Conservation (phyloP, 2,329 filamentous ascomycete species). For the Emergomyces africanus region DNA sequence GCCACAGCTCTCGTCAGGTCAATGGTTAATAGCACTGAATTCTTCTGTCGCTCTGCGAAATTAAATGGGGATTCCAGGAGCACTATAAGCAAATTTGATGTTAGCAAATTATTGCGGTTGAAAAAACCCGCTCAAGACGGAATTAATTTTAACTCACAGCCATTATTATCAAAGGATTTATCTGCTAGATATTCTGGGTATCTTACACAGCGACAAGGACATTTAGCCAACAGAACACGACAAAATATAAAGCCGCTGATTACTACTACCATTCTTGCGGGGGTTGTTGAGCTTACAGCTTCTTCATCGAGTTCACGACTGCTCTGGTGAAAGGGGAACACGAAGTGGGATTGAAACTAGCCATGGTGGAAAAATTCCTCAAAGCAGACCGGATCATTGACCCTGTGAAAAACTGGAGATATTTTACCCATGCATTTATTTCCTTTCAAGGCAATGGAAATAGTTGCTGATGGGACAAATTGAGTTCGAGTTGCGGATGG, state of each 20-base stretch:
- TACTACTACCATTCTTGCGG: background rate
- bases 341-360: conserved; percentile 12
- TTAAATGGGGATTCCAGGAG: conserved; percentile 57
- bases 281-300: conserved; percentile 50
- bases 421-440: background rate
- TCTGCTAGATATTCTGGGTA: conserved; percentile 87
- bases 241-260: background rate
- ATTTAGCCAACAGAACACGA: background rate
- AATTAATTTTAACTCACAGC: conserved; percentile 42
- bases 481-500: too few species aligned
- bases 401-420: background rate
- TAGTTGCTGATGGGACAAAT: too few species aligned
- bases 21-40: conserved; percentile 68
- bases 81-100: conserved; percentile 32
- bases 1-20: conserved; percentile 83
- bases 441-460: background rate
- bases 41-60: conserved; percentile 42
- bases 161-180: conserved; percentile 92
- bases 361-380: conserved; percentile 8
- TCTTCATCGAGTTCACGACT: conserved; percentile 67
- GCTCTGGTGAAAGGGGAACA: conserved; percentile 50
- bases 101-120: background rate
- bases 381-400: conserved; percentile 8
- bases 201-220: conserved; percentile 33
- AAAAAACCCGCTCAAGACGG: too few species aligned